Conservation (phyloP, 352 stramenopile species). For the Peronospora destructor region DNA sequence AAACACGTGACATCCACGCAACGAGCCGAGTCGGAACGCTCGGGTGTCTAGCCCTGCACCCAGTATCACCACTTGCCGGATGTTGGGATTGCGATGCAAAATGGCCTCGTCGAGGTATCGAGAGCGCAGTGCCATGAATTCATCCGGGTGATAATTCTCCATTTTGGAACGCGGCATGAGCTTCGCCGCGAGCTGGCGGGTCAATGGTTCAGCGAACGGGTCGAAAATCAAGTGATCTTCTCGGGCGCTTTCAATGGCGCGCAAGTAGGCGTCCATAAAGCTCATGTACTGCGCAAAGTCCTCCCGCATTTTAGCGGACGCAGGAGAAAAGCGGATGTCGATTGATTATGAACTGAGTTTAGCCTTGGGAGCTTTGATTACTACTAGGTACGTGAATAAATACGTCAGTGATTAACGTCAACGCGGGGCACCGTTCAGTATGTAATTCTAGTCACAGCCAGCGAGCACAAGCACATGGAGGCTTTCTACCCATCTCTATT, state of each 20-base stretch:
- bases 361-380: conserved; percentile 18
- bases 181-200: conserved; percentile 21
- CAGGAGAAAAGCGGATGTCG: not conserved
- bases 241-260: conserved; percentile 30
- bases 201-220: conserved; percentile 40
- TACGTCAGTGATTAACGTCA: conserved; percentile 8
- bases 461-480: conserved; percentile 6
- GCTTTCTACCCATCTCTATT: conserved; percentile 24
- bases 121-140: conserved; percentile 35
- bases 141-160: conserved; percentile 13
- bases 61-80: conserved; percentile 51
- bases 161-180: conserved; percentile 22
- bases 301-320: conserved; percentile 20
- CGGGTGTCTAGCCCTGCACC: conserved; percentile 44
- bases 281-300: conserved; percentile 41
- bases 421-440: conserved; percentile 5
- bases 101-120: conserved; percentile 53
- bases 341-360: conserved; percentile 16
- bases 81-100: conserved; percentile 22
- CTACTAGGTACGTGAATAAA: conserved; percentile 12
- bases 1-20: conserved; percentile 36
- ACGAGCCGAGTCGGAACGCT: conserved; percentile 38
- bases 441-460: conserved; percentile 4
- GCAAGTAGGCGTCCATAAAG: conserved; percentile 35
- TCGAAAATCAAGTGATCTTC: conserved; percentile 39